A percentile compares a stretch with the other conserved stretches of the same genome.
Evolutionary conservation across 2,329 filamentous ascomycete genomes (phyloP).

Genomic region (Phyllosticta capitalensis): DNA sequence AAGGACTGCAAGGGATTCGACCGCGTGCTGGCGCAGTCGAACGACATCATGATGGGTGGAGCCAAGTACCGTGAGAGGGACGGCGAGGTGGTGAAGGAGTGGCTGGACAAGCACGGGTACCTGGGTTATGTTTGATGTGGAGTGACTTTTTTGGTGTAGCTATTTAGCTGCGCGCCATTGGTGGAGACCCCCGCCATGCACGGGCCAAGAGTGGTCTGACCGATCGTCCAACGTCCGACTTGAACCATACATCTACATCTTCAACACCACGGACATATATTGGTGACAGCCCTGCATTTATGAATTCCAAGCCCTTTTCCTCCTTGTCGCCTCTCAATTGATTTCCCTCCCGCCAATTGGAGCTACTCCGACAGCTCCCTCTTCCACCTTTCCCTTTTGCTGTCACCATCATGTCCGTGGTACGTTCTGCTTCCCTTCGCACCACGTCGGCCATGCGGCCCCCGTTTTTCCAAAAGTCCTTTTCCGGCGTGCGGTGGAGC

Average conservation of each 20-base stretch:
- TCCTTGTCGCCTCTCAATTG: background rate
- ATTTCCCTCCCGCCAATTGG: background rate
- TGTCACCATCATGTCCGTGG: slow-evolving; percentile 11
- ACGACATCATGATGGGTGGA: slow-evolving; percentile 75
- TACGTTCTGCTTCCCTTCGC: slow-evolving; percentile 2
- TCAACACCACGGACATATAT: slow-evolving; percentile 9
- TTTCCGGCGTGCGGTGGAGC: slow-evolving; percentile 1
- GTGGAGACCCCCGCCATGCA: background rate
- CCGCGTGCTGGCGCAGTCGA: slow-evolving; percentile 73
- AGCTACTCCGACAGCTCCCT: background rate
- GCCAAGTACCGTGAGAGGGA: slow-evolving; percentile 77
- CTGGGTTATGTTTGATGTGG: background rate
- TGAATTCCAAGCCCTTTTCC: no score
- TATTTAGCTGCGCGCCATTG: background rate
- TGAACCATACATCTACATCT: background rate
- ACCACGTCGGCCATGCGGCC: slow-evolving; percentile 2
- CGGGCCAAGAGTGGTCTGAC: slow-evolving; percentile 2
- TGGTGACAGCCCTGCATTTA: slow-evolving; percentile 5
- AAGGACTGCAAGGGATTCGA: slow-evolving; percentile 84
- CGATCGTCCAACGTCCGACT: slow-evolving; percentile 9
- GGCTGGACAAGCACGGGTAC: slow-evolving; percentile 59
- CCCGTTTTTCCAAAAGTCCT: slow-evolving; percentile 9
- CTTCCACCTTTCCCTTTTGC: background rate
- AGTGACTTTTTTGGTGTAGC: no score
- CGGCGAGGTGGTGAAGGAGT: slow-evolving; percentile 61